phyloP scores from a whole-genome alignment of 2,329 filamentous ascomycete genomes.

The Hirsutella thompsonii region DNA sequence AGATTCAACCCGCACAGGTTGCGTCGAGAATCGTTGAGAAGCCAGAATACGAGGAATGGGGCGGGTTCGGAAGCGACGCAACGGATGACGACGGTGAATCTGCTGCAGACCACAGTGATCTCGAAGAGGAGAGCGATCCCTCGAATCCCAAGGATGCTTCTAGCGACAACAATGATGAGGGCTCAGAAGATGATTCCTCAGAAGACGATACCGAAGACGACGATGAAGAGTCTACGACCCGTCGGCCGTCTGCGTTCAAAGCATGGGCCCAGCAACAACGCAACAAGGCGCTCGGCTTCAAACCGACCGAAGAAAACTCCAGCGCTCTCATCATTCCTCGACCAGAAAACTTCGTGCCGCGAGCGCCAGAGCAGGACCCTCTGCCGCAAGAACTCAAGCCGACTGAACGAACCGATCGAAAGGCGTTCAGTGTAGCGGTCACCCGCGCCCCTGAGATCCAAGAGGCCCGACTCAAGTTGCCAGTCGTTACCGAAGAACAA shows the following conservation, averaged over 20 bases:
- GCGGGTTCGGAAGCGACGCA: conserved; percentile 42
- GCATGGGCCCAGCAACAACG: conserved; percentile 80
- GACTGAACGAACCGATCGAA: conserved; percentile 47
- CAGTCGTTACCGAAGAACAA: conserved; percentile 90
- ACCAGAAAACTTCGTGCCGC: conserved; percentile 50
- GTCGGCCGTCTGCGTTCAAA: conserved; percentile 63
- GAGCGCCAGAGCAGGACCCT: conserved; percentile 57
- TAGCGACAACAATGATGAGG: conserved; percentile 17
- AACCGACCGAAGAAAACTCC: conserved; percentile 30
- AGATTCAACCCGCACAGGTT: conserved; percentile 29
- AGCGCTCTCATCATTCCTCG: conserved; percentile 38
- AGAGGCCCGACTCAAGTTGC: conserved; percentile 63
- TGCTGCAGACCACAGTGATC: conserved; percentile 13
- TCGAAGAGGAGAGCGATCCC: conserved; percentile 12
- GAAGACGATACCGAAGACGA: conserved; percentile 17
- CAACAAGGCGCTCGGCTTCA: conserved; percentile 66
- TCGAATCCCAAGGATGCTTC: conserved; percentile 16
- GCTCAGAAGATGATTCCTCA: conserved; percentile 14
- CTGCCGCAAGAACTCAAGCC: conserved; percentile 53
- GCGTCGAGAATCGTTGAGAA: conserved; percentile 25
- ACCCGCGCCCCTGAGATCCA: conserved; percentile 62
- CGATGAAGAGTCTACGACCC: conserved; percentile 13
- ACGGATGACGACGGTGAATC: conserved; percentile 9
- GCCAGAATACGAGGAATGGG: conserved; percentile 39
- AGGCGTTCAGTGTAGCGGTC: conserved; percentile 65